These are phyloP conservation scores for Phialemoniopsis sp. DNA, from an alignment of 2,329 filamentous ascomycete genomes.

Conservation along the genomic window DNA sequence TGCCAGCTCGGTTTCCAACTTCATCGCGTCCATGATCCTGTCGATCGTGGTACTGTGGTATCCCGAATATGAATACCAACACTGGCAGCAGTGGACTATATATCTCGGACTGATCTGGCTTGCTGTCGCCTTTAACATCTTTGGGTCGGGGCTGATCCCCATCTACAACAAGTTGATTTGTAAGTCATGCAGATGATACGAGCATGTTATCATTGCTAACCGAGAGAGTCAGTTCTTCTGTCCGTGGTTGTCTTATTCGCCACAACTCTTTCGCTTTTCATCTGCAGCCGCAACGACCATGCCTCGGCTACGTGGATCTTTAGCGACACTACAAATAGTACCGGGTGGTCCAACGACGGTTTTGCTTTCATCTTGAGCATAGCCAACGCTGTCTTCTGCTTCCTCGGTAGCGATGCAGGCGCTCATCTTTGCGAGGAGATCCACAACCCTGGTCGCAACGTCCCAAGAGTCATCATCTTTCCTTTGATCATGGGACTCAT, in stretches of 20 bases:
- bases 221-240: too few relatives aligned
- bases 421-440: slow-evolving; percentile 1
- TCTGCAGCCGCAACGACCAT: slow-evolving; percentile 1
- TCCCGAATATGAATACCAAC: slow-evolving; percentile 3
- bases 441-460: slow-evolving; percentile 7
- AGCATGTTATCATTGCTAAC: too few relatives aligned
- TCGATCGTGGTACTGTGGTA: slow-evolving; percentile 6
- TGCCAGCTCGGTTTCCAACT: slow-evolving; percentile 6
- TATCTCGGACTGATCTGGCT: slow-evolving; percentile 5
- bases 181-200: not conserved
- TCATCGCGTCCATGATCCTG: slow-evolving; percentile 8
- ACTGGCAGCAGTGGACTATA: slow-evolving; percentile 7
- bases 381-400: too few relatives aligned
- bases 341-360: slow-evolving; percentile 7
- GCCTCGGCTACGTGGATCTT: slow-evolving; percentile 5
- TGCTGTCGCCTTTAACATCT: slow-evolving; percentile 5
- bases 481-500: slow-evolving; percentile 5
- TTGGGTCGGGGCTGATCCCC: slow-evolving; percentile 6
- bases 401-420: too few relatives aligned
- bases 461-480: slow-evolving; percentile 5
- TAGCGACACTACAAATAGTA: slow-evolving; percentile 3
- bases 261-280: too few relatives aligned
- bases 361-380: slow-evolving; percentile 3
- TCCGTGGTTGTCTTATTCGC: too few relatives aligned
- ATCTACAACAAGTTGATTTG: slow-evolving; percentile 6